Conservation (phyloP, 176 grass and related monocot species). For the Microstegium vimineum region DNA sequence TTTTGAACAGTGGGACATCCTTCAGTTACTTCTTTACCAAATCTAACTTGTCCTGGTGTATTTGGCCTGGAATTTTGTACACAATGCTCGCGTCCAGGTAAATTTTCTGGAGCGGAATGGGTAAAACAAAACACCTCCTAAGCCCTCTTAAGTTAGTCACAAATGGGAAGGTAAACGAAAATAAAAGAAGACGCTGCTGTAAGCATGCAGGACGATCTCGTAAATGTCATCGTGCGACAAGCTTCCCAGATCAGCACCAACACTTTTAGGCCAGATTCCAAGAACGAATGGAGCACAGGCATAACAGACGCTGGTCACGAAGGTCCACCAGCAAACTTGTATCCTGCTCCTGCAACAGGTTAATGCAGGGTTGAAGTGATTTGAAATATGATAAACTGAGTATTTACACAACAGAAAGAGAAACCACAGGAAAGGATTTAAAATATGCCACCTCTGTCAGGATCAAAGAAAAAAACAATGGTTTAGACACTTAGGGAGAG, state of each 20-base stretch:
- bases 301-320: neutral
- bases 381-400: neutral
- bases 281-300: neutral
- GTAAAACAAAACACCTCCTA: neutral
- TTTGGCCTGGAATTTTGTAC: neutral
- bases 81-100: neutral
- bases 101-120: neutral
- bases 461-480: neutral
- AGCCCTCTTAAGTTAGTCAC: neutral
- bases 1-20: neutral
- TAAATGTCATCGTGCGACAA: neutral
- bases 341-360: conserved; percentile 11
- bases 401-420: neutral
- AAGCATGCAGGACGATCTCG: neutral
- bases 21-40: neutral
- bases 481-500: neutral
- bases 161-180: neutral
- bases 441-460: neutral
- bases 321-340: neutral
- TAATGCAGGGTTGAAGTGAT: neutral
- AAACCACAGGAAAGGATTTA: neutral
- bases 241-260: neutral
- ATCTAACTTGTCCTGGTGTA: neutral
- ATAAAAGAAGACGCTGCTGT: neutral
- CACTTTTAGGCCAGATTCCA: neutral